Evolutionary conservation across 495 filamentous ascomycete genomes (phyloP), one percentile per base, ranked within the genome.

Genomic region (Penicillium coffeae): DNA sequence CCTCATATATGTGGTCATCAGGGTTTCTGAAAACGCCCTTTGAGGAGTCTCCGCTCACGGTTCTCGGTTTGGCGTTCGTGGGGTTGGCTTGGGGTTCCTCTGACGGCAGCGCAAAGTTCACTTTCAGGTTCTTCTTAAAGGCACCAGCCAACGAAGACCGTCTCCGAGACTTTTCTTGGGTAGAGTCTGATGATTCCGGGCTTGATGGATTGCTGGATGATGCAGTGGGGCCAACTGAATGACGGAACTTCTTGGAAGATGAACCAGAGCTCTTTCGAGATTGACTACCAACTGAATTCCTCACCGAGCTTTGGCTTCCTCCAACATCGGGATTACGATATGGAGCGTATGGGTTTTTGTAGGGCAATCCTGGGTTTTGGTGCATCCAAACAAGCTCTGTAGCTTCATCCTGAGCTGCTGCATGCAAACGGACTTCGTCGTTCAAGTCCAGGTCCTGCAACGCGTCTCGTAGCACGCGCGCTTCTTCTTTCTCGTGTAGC

Each of bases 401-500:
- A 1, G 90, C 90, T 63, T 96, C 90, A 48, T 91, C 79, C 50
- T 90, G 83, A 8, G 90, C 90, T 18, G 86, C 88, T 8, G 80
- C 64, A 55, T 91, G 84, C 19, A 95, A 48, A 21, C 79, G 76
- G 41, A 73, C 65, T 21, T 94, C 88, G 32, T 88, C 85, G 2
- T 85, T 67, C 34, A 88, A 42, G 58, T 88, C 83, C 80, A 93
- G 83, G 55, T 87, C 84, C 49, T 90, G 81, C 69, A 96, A 78
- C 12, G 90, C 90, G 62, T 86, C 79, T 6, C 88, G 80, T 37
- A 95, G 61, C 6, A 86, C 84, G 19, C 80, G 73, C 1, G 87
- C 87, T 62, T 96, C 89, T 60, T 92, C 86, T 59, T 85, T 88
- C 65, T 96, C 90, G 74, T 91, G 86, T 77, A 87, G 89, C 45